A percentile compares a stretch with the other conserved stretches of the same genome.
phyloP scores from a whole-genome alignment of 257 asterid species.

The Solanum bulbocastanum region DNA sequence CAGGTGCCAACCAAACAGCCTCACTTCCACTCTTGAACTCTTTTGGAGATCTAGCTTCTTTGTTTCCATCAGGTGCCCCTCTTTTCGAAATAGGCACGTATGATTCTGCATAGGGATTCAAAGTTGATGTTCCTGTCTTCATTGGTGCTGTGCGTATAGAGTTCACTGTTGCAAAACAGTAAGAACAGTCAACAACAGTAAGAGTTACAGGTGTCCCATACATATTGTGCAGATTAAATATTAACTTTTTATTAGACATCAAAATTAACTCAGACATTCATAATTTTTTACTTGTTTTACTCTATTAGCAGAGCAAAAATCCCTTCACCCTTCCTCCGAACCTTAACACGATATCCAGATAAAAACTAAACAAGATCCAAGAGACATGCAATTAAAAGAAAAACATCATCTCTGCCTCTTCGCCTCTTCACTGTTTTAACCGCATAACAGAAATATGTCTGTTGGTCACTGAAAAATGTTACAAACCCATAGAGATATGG shows the following conservation, averaged over 20 bases:
- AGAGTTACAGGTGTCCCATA: not conserved
- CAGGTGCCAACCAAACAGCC: constrained; percentile 25
- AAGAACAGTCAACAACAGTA: not conserved
- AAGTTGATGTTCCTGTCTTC: constrained; percentile 57
- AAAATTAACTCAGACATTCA: not conserved
- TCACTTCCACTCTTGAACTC: constrained; percentile 28
- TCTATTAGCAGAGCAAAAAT: not conserved
- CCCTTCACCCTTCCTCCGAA: not conserved
- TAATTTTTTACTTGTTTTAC: not conserved
- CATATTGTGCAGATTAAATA: not conserved
- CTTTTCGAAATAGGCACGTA: constrained; percentile 68
- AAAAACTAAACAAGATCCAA: not conserved
- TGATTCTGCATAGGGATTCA: constrained; percentile 76
- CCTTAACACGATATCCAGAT: not conserved
- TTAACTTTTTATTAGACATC: not conserved
- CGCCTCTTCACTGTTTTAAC: not conserved
- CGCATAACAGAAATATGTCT: not conserved
- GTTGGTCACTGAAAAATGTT: not conserved
- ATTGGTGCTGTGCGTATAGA: constrained; percentile 32
- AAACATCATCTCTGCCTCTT: not conserved
- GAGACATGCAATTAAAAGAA: not conserved
- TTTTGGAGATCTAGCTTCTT: constrained; percentile 11
- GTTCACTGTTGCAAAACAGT: constrained; percentile 3
- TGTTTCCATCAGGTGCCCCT: constrained; percentile 24
- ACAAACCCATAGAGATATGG: not conserved